phyloP scores from a whole-genome alignment of 176 grass and related monocot species.

The Hsuehochloa calcarea region DNA sequence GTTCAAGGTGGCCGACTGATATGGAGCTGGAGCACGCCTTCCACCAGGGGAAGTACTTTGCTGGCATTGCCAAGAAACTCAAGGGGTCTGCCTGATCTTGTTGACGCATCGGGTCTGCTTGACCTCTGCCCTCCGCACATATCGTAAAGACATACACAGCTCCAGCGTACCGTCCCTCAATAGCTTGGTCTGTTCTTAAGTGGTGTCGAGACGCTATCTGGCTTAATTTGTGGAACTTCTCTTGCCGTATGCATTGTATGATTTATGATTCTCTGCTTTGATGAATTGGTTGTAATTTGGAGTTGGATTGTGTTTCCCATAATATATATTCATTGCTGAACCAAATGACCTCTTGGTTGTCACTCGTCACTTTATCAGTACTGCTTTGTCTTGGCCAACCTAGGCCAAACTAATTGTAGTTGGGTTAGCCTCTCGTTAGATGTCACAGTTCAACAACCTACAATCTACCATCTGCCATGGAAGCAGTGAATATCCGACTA shows the following conservation, averaged over 20 bases:
- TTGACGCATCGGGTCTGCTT: not conserved
- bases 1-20: conserved; percentile 63
- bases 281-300: conserved; percentile 31
- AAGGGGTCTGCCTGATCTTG: conserved; percentile 48
- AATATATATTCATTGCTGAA: conserved; percentile 16
- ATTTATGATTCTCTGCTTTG: conserved; percentile 3
- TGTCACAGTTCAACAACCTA: not conserved
- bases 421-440: not conserved
- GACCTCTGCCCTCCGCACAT: not conserved
- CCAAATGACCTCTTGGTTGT: not conserved
- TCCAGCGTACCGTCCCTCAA: conserved; percentile 10
- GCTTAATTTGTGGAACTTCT: conserved; percentile 4
- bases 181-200: conserved; percentile 15
- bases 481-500: no score
- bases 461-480: not conserved
- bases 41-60: conserved; percentile 90
- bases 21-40: conserved; percentile 91
- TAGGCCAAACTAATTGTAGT: not conserved
- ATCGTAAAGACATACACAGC: conserved; percentile 21
- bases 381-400: not conserved
- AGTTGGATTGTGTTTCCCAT: conserved; percentile 8
- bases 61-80: conserved; percentile 76
- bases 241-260: conserved; percentile 6
- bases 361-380: not conserved
- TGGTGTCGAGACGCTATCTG: not conserved